Percentiles rank a stretch among this genome's conserved stretches.
Evolutionary conservation across 345 rosid genomes (phyloP).

Genomic region (Eutrema japonicum): DNA sequence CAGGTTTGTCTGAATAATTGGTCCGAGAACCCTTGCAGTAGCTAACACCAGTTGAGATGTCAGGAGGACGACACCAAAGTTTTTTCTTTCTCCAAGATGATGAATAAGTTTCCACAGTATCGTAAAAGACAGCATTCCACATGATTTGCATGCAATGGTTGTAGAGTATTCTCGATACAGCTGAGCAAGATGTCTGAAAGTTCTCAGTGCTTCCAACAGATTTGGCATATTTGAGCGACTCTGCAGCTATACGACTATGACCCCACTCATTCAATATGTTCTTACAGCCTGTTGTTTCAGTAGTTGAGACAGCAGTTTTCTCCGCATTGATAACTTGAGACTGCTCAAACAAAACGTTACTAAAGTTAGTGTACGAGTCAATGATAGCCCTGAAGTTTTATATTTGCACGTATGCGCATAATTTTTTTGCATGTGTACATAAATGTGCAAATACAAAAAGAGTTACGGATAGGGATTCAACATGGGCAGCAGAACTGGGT

Average conservation of each 20-base stretch:
- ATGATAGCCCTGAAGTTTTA: conserved; percentile 2
- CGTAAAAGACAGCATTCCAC: conserved; percentile 93
- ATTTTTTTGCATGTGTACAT: conserved; percentile 43
- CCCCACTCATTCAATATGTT: conserved; percentile 29
- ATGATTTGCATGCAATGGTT: conserved; percentile 72
- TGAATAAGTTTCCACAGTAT: conserved; percentile 55
- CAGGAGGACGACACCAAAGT: conserved; percentile 63
- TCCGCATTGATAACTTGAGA: conserved; percentile 45
- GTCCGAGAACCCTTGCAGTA: conserved; percentile 15
- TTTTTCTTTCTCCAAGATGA: conserved; percentile 70
- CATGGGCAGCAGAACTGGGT: conserved; percentile 43
- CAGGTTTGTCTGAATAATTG: conserved; percentile 38
- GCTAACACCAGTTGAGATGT: conserved; percentile 34
- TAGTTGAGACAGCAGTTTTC: conserved; percentile 29
- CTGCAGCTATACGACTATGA: conserved; percentile 16
- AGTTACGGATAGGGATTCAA: conserved; percentile 37
- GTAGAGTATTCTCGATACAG: conserved; percentile 65
- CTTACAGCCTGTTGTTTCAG: conserved; percentile 43
- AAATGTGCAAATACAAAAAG: conserved; percentile 34
- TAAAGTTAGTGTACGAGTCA: conserved; percentile 13
- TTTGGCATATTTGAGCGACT: conserved; percentile 47
- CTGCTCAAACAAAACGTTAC: conserved; percentile 48
- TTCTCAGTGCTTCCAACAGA: conserved; percentile 76
- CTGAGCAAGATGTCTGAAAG: conserved; percentile 61
- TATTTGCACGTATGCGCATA: conserved; percentile 1